A percentile compares a stretch with the other conserved stretches of the same genome.
phyloP scores from a whole-genome alignment of 78 protist genomes.

The Anaeramoeba flamelloides region DNA sequence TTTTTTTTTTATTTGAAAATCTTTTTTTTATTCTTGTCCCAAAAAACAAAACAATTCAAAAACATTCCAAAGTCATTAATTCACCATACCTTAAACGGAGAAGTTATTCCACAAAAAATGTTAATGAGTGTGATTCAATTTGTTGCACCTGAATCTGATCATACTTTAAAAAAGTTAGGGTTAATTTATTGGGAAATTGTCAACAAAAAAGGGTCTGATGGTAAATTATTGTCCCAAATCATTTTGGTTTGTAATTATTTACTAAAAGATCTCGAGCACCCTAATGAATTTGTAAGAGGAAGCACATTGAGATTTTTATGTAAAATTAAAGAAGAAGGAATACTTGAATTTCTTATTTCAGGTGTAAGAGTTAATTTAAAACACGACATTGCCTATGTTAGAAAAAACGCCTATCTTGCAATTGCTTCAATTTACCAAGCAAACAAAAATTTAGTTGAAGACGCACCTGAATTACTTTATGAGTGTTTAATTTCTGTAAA shows the following conservation, averaged over 20 bases:
- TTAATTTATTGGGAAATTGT: background rate
- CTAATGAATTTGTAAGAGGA: background rate
- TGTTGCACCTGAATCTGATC: background rate
- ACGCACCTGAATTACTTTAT: background rate
- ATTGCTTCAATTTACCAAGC: background rate
- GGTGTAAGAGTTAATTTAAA: background rate
- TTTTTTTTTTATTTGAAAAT: no score
- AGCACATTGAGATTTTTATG: background rate
- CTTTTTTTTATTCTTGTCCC: no score
- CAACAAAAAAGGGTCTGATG: background rate
- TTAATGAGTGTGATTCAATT: background rate
- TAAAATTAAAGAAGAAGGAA: background rate
- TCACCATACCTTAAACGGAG: constrained; percentile 1
- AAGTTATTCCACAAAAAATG: background rate
- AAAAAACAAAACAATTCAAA: no score
- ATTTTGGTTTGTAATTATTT: background rate
- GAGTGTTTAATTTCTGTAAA: background rate
- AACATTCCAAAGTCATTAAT: no score
- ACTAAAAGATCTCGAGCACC: background rate
- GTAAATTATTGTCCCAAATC: background rate
- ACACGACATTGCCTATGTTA: background rate
- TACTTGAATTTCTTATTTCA: background rate
- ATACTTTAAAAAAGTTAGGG: background rate
- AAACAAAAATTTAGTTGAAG: background rate
- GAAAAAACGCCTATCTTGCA: background rate